Evolutionary conservation across 441 rosid species (phyloP), one percentile per base, ranked within the genome.

Genomic region (Bruguiera hainesii): DNA sequence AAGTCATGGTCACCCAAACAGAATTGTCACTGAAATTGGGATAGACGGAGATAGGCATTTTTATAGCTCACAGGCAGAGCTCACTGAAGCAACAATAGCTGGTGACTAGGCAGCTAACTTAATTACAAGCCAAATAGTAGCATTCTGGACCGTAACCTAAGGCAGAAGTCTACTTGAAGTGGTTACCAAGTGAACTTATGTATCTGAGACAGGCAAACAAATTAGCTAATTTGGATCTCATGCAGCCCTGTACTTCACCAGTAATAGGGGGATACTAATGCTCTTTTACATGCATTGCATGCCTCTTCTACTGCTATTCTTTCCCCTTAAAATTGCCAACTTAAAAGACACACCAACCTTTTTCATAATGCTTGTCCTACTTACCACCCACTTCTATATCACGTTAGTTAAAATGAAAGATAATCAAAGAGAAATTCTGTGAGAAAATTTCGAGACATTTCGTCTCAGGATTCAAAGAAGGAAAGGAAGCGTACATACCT

Each of bases 401-500:
- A 25, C 10, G 53, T 46, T 28, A 26, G 56, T 4, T 39, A 3
- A 4, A 67, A 57, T 28, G 58, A 57, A 30, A 46, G 56, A 29
- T 16, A 30, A 15, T 15, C 60, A 46, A 31, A 51, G 30, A 31
- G 56, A 23, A 5, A 29, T 49, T 57, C 31, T 16, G 25, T 6
- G n/a, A 20, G 46, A 66, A 21, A 29, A 37, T 3, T n/a, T 37
- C 26, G 39, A n/a, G 11, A 13, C 37, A 28, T 30, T n/a, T 13
- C 4, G 25, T 63, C 48, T 25, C 16, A 13, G 53, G 20, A 25
- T 26, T 35, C 5, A 56, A 42, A 21, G 10, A 9, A 69, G 50
- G 56, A 57, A 9, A 58, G 15, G 42, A 63, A 28, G 66, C 52
- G 52, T 61, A 53, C 62, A 52, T 83, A 95, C 99, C 98, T 95